Conservation (phyloP, 805 yeast genomes). For the Yarrowia yakushimensis region DNA sequence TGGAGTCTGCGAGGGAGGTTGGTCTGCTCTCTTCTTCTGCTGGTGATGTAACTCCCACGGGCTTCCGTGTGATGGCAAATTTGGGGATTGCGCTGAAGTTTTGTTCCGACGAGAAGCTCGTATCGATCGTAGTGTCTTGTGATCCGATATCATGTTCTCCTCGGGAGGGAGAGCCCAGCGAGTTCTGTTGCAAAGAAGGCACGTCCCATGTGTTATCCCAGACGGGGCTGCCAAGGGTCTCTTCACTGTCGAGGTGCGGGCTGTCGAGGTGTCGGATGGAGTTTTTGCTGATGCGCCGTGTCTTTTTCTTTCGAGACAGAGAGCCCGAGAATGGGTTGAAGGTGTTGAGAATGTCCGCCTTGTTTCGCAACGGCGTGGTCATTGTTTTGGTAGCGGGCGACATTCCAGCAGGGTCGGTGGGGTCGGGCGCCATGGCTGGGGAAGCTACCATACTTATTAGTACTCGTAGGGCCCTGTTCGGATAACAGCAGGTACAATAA, state of each 20-base stretch:
- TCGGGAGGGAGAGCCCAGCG: neutral
- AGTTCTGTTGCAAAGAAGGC: neutral
- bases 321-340: conserved; percentile 17
- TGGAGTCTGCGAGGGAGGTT: neutral
- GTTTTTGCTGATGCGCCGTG: conserved; percentile 17
- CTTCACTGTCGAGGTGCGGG: conserved; percentile 10
- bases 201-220: conserved; percentile 15
- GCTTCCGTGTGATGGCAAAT: conserved; percentile 1
- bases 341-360: conserved; percentile 15
- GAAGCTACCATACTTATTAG: conserved; percentile 14
- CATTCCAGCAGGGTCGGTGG: conserved; percentile 4
- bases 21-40: conserved; percentile 8
- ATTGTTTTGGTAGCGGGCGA: conserved; percentile 5
- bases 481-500: conserved; percentile 1
- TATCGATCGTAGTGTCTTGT: neutral
- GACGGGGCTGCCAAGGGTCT: neutral
- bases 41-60: neutral
- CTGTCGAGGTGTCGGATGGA: conserved; percentile 14
- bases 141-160: neutral
- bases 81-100: conserved; percentile 3
- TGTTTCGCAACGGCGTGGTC: conserved; percentile 15
- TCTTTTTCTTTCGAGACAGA: neutral
- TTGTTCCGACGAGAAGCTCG: neutral
- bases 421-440: neutral
- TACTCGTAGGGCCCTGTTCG: conserved; percentile 3